These are phyloP conservation scores for Gossypium arboreum DNA, from an alignment of 345 rosid species.

Conservation along the genomic window DNA sequence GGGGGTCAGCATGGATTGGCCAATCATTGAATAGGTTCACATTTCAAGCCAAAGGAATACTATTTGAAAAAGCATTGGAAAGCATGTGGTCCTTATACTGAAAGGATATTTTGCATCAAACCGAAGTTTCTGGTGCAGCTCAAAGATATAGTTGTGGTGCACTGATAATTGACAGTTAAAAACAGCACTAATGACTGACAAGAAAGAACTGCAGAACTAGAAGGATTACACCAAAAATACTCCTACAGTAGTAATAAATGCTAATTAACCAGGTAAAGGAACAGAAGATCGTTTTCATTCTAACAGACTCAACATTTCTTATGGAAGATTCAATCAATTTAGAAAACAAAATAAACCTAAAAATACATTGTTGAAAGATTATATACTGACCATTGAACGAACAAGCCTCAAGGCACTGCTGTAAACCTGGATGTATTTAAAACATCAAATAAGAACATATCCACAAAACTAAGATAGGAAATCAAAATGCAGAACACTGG, in stretches of 20 bases:
- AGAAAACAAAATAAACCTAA: background rate
- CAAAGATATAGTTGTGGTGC: background rate
- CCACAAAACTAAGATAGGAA: background rate
- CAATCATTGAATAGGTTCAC: background rate
- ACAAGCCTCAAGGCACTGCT: constrained; percentile 96
- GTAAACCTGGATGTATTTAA: constrained; percentile 48
- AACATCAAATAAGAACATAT: background rate
- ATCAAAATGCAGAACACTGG: constrained; percentile 6
- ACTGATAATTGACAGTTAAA: background rate
- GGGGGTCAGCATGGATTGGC: background rate
- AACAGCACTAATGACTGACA: background rate
- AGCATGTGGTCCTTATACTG: background rate
- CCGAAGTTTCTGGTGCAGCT: background rate
- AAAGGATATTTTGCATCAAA: background rate
- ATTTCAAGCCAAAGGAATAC: background rate
- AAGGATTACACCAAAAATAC: background rate
- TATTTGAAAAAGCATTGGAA: background rate
- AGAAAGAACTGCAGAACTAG: background rate
- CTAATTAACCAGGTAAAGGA: background rate
- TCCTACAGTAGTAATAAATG: background rate
- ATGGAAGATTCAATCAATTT: background rate
- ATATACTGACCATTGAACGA: constrained; percentile 72
- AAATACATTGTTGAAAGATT: constrained; percentile 22
- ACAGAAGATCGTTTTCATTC: background rate
- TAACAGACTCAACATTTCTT: background rate